These are phyloP conservation scores for Macadamia integrifolia DNA, from an alignment of 164 flowering plant species.

Conservation along the genomic window DNA sequence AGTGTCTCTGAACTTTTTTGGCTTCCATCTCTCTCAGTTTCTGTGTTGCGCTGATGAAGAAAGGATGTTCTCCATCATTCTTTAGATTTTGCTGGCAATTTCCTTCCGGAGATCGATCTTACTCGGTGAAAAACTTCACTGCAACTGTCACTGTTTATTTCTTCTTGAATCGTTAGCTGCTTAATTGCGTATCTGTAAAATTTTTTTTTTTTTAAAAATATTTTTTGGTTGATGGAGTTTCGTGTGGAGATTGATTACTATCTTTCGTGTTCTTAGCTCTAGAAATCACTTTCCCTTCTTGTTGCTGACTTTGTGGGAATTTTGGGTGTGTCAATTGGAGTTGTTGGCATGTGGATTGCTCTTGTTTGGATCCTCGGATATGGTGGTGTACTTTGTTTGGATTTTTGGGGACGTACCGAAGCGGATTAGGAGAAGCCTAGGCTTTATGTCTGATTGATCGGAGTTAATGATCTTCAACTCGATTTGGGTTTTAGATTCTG, in stretches of 20 bases:
- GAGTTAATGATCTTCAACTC: constrained; percentile 9
- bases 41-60: too few species aligned
- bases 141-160: not conserved
- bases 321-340: not conserved
- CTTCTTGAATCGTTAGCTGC: not conserved
- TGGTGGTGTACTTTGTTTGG: constrained; percentile 35
- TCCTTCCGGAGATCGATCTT: not conserved
- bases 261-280: not conserved
- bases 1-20: not conserved
- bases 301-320: not conserved
- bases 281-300: not conserved
- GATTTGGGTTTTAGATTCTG: not conserved
- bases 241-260: too few species aligned
- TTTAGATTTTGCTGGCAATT: not conserved
- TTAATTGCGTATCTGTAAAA: not conserved
- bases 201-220: too few species aligned
- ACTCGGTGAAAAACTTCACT: not conserved
- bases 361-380: constrained; percentile 40
- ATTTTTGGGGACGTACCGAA: constrained; percentile 37
- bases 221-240: not conserved
- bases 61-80: not conserved
- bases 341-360: constrained; percentile 36
- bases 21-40: too few species aligned
- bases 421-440: constrained; percentile 17
- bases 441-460: constrained; percentile 1